These are phyloP conservation scores for Annulohypoxylon nitens DNA, from an alignment of 495 filamentous ascomycete species.

Conservation along the genomic window DNA sequence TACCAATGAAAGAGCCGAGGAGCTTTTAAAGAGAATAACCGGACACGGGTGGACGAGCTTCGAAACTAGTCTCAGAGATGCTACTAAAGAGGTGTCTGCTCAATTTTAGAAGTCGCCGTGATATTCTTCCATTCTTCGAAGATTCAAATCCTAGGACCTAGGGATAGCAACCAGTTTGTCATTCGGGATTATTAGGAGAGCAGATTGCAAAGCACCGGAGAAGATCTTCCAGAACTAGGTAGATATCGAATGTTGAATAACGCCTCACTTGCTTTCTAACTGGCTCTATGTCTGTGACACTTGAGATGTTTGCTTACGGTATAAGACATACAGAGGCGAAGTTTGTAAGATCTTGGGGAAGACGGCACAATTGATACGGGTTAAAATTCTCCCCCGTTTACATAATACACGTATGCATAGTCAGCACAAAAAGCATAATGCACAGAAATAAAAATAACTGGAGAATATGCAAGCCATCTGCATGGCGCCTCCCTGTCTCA, in stretches of 20 bases:
- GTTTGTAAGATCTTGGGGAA: neutral
- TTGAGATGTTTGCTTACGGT: neutral
- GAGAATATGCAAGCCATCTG: neutral
- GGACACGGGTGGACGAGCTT: slow-evolving; percentile 41
- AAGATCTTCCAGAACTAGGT: neutral
- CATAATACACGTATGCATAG: neutral
- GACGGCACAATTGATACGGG: neutral
- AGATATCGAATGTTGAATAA: neutral
- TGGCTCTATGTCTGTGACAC: neutral
- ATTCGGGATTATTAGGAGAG: neutral
- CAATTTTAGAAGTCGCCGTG: neutral
- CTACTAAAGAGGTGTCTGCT: slow-evolving; percentile 6
- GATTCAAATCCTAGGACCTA: neutral
- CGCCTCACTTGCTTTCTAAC: neutral
- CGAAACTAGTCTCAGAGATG: slow-evolving; percentile 24
- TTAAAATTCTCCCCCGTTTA: slow-evolving; percentile 1
- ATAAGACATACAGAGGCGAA: neutral
- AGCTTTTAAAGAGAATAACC: slow-evolving; percentile 39
- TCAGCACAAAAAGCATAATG: neutral
- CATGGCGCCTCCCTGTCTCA: neutral
- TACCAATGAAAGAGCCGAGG: slow-evolving; percentile 39
- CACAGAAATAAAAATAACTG: neutral
- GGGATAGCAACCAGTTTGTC: neutral
- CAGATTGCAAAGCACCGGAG: neutral
- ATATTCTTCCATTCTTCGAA: neutral